phyloP scores from a whole-genome alignment of 23 red algal genomes.

The Gracilaria domingensis region DNA sequence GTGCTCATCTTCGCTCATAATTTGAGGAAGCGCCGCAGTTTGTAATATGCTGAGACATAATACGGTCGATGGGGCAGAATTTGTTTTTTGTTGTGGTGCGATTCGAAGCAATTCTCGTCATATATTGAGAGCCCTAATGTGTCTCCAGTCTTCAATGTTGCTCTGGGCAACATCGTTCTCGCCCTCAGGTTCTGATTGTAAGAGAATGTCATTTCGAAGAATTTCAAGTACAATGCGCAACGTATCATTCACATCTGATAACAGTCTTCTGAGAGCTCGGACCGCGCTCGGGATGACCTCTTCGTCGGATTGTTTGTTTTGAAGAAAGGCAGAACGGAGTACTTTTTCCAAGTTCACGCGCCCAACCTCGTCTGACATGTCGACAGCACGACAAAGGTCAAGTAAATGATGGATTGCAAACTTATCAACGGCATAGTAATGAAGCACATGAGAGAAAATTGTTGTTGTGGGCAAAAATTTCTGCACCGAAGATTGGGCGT shows the following conservation, averaged over 20 bases:
- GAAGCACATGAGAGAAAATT: conserved; percentile 56
- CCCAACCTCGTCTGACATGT: conserved; percentile 83
- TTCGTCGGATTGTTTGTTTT: conserved; percentile 35
- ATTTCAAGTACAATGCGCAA: conserved; percentile 62
- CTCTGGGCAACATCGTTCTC: background rate
- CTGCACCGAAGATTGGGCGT: conserved; percentile 8
- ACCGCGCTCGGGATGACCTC: conserved; percentile 49
- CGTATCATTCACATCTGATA: conserved; percentile 44
- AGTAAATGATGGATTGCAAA: conserved; percentile 70
- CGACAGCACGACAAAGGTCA: conserved; percentile 43
- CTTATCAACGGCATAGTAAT: conserved; percentile 59
- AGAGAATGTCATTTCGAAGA: conserved; percentile 61
- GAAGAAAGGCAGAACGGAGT: conserved; percentile 52
- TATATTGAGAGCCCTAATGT: conserved; percentile 37
- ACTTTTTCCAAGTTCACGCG: conserved; percentile 51
- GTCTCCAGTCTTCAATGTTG: conserved; percentile 42
- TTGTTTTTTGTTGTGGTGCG: conserved; percentile 23
- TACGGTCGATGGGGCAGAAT: conserved; percentile 16
- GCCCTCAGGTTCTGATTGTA: background rate
- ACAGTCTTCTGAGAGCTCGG: conserved; percentile 36
- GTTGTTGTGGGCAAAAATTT: conserved; percentile 47
- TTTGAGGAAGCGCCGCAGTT: conserved; percentile 44
- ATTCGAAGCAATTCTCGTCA: conserved; percentile 46
- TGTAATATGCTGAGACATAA: conserved; percentile 51
- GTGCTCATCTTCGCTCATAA: conserved; percentile 45